These are phyloP conservation scores for Diplodia scrobiculata DNA, from an alignment of 2,329 filamentous ascomycete species.

Conservation along the genomic window DNA sequence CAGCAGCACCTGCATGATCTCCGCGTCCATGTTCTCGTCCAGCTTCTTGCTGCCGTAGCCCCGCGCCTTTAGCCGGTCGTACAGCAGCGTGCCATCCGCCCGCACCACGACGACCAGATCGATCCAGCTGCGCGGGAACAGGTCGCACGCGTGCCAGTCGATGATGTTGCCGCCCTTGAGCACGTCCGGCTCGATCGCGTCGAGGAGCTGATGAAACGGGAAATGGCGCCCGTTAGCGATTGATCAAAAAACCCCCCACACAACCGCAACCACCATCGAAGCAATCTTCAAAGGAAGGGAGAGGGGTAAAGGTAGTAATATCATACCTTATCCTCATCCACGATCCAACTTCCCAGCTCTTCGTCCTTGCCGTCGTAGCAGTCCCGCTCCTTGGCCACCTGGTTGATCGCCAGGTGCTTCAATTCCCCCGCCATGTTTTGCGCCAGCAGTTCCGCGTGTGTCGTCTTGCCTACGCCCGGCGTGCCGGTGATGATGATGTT, in stretches of 20 bases:
- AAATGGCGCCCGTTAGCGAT: neutral
- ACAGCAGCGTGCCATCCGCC: slow-evolving; percentile 76
- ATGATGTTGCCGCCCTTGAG: slow-evolving; percentile 77
- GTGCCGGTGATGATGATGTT: slow-evolving; percentile 97
- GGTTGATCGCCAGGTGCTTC: slow-evolving; percentile 83
- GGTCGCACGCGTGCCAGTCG: slow-evolving; percentile 97
- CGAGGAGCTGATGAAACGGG: slow-evolving; percentile 64
- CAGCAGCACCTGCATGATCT: slow-evolving; percentile 94
- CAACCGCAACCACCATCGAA: neutral
- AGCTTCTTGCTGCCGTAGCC: slow-evolving; percentile 85
- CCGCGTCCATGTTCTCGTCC: slow-evolving; percentile 93
- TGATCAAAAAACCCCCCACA: slow-evolving; percentile 2
- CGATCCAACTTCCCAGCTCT: slow-evolving; percentile 82
- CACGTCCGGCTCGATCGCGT: slow-evolving; percentile 82
- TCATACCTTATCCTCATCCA: slow-evolving; percentile 89
- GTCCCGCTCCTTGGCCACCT: slow-evolving; percentile 82
- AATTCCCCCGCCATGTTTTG: slow-evolving; percentile 66
- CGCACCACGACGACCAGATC: slow-evolving; percentile 91
- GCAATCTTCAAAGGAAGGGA: slow-evolving; percentile 29
- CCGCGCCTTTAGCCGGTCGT: slow-evolving; percentile 76
- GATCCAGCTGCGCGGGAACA: slow-evolving; percentile 91
- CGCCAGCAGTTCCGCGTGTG: slow-evolving; percentile 80
- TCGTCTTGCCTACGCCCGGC: slow-evolving; percentile 93
- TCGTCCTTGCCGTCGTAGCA: slow-evolving; percentile 90
- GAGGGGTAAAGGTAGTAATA: neutral